These are phyloP conservation scores for Colletotrichum truncatum DNA, from an alignment of 2,329 filamentous ascomycete genomes.

Conservation along the genomic window DNA sequence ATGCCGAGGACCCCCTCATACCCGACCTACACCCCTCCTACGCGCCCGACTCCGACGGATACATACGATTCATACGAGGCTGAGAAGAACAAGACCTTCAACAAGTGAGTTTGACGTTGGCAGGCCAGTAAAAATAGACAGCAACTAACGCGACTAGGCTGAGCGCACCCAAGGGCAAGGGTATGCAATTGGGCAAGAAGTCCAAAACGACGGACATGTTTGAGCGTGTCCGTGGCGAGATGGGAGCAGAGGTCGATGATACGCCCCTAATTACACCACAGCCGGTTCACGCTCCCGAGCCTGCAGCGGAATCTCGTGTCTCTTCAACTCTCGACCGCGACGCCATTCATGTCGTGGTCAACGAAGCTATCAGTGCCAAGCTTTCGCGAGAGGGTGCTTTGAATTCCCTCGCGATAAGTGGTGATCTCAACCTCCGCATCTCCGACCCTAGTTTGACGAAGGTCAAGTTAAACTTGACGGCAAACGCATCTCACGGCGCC, in stretches of 20 bases:
- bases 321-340: slow-evolving; percentile 81
- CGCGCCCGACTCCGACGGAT: slow-evolving; percentile 77
- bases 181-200: slow-evolving; percentile 99
- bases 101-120: slow-evolving; percentile 67
- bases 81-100: slow-evolving; percentile 92
- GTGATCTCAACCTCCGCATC: slow-evolving; percentile 91
- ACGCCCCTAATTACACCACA: slow-evolving; percentile 73
- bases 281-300: slow-evolving; percentile 58
- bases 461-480: slow-evolving; percentile 83
- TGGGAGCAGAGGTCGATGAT: slow-evolving; percentile 87
- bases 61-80: slow-evolving; percentile 95
- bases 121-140: no score
- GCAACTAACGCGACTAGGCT: slow-evolving; percentile 10
- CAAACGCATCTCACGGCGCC: slow-evolving; percentile 81
- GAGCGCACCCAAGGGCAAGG: slow-evolving; percentile 83
- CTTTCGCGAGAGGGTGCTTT: slow-evolving; percentile 88
- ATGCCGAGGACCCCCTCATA: slow-evolving; percentile 83
- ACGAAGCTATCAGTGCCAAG: slow-evolving; percentile 90
- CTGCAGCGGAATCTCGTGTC: slow-evolving; percentile 62
- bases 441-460: slow-evolving; percentile 90
- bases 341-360: slow-evolving; percentile 86
- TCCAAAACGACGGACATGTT: slow-evolving; percentile 98
- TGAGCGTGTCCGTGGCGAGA: slow-evolving; percentile 90
- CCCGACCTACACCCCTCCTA: slow-evolving; percentile 86
- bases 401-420: slow-evolving; percentile 88